A percentile compares a stretch with the other conserved stretches of the same genome.
These are phyloP conservation scores for Gymnopus androsaceus DNA, from an alignment of 1,284 basidiomycete species.

Conservation along the genomic window DNA sequence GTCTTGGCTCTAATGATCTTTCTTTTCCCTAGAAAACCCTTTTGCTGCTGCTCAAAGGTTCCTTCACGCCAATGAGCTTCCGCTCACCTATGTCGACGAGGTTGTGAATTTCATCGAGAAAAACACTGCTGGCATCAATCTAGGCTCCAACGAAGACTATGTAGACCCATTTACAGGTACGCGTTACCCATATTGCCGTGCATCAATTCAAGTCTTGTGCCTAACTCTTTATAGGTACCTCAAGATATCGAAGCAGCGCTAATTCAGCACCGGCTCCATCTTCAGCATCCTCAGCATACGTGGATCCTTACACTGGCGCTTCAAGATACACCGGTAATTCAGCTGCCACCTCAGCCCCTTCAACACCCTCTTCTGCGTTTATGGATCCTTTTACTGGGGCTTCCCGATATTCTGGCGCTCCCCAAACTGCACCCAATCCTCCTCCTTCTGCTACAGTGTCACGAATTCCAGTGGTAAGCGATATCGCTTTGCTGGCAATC, in stretches of 20 bases:
- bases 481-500: background rate
- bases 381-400: conserved; percentile 76
- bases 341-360: conserved; percentile 25
- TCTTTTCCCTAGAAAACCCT: conserved; percentile 74
- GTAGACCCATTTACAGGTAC: conserved; percentile 92
- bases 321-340: conserved; percentile 48
- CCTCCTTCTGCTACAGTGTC: conserved; percentile 31
- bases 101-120: conserved; percentile 94
- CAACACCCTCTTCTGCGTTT: conserved; percentile 31
- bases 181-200: conserved; percentile 7
- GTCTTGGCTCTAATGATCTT: conserved; percentile 2
- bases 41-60: conserved; percentile 90
- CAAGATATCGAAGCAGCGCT: conserved; percentile 55
- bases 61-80: conserved; percentile 83
- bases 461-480: conserved; percentile 63
- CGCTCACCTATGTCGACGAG: conserved; percentile 84
- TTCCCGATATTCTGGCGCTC: conserved; percentile 55
- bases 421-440: conserved; percentile 28
- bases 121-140: conserved; percentile 78
- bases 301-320: conserved; percentile 44
- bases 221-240: conserved; percentile 45
- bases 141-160: conserved; percentile 65
- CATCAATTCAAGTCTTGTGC: background rate
- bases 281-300: conserved; percentile 29
- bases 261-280: conserved; percentile 24